phyloP scores from a whole-genome alignment of 225 moss, liverwort and hornwort genomes.

The Rhytidiadelphus loreus region DNA sequence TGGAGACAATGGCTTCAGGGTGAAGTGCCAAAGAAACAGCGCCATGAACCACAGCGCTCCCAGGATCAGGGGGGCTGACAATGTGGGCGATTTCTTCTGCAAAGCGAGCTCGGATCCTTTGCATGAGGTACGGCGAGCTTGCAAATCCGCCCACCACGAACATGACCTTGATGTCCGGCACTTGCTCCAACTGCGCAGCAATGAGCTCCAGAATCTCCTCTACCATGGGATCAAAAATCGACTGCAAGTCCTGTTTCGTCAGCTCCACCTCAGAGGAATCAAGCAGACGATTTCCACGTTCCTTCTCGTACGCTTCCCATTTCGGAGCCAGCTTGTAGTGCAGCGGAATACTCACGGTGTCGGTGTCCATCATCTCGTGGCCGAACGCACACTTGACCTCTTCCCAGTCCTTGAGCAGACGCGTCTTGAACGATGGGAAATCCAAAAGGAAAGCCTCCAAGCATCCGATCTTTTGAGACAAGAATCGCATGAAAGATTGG shows the following conservation, averaged over 20 bases:
- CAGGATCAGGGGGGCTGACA: background rate
- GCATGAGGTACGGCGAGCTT: background rate
- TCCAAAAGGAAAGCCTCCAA: background rate
- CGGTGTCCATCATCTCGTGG: background rate
- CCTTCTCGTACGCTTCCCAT: background rate
- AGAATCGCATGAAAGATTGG: conserved; percentile 8
- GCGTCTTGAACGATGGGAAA: background rate
- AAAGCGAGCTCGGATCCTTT: background rate
- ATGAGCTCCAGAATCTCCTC: background rate
- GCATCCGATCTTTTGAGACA: conserved; percentile 2
- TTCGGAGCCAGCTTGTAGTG: background rate
- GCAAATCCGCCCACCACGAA: background rate
- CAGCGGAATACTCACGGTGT: background rate
- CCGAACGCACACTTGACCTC: background rate
- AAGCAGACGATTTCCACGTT: background rate
- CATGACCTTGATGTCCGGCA: background rate
- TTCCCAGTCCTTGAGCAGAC: background rate
- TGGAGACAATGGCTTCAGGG: background rate
- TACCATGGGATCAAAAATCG: background rate
- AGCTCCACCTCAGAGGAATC: background rate
- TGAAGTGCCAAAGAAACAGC: background rate
- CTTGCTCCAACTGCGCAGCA: background rate
- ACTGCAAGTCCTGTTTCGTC: background rate
- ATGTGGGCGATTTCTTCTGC: background rate
- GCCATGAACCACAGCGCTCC: background rate